These are phyloP conservation scores for Starmerella stellata DNA, from an alignment of 805 yeast genomes.

Conservation along the genomic window DNA sequence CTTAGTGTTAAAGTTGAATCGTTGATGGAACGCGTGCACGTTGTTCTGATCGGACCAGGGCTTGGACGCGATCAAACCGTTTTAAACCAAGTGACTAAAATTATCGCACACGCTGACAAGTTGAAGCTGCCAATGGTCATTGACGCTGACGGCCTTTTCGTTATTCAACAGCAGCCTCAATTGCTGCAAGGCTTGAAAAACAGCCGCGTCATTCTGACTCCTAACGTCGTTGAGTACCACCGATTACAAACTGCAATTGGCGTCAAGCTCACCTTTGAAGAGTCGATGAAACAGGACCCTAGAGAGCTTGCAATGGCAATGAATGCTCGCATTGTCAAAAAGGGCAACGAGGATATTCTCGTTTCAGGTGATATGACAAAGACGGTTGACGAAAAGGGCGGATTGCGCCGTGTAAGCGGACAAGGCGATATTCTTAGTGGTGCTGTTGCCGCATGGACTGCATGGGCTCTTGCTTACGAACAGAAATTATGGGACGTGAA, in stretches of 20 bases:
- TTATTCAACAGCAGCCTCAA: constrained; percentile 33
- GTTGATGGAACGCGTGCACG: constrained; percentile 58
- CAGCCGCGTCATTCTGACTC: constrained; percentile 55
- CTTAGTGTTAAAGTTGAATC: constrained; percentile 16
- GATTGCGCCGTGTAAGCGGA: constrained; percentile 75
- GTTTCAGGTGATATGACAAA: constrained; percentile 32
- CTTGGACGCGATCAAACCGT: constrained; percentile 65
- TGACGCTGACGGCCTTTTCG: constrained; percentile 77
- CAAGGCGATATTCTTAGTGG: constrained; percentile 93
- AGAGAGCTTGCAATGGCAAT: constrained; percentile 33
- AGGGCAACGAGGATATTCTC: constrained; percentile 53
- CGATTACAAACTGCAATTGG: constrained; percentile 41
- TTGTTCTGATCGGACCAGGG: constrained; percentile 83
- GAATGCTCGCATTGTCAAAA: constrained; percentile 48
- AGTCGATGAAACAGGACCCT: constrained; percentile 15
- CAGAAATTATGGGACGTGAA: constrained; percentile 39
- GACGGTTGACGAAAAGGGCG: constrained; percentile 37
- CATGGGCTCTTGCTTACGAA: constrained; percentile 59
- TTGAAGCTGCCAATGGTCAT: constrained; percentile 53
- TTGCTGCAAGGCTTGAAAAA: constrained; percentile 36
- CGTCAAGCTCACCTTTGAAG: constrained; percentile 7
- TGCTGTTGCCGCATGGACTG: constrained; percentile 57
- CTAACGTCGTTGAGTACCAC: constrained; percentile 71
- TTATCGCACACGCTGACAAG: constrained; percentile 39
- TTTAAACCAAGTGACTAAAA: constrained; percentile 39